phyloP scores from a whole-genome alignment of 2,329 filamentous ascomycete species.

The Talaromyces sp. region DNA sequence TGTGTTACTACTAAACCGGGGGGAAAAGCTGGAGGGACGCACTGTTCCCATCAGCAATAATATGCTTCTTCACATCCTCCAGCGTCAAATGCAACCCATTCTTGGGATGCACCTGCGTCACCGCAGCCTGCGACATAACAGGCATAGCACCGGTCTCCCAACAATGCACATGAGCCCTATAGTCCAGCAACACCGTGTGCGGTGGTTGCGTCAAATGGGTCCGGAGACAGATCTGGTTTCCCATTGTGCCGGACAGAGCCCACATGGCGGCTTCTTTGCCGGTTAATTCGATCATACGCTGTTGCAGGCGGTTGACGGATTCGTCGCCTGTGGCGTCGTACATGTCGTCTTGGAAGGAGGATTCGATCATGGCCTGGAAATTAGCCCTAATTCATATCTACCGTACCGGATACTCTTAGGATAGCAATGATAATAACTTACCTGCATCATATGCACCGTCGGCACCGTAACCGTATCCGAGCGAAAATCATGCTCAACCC shows the following conservation, averaged over 20 bases:
- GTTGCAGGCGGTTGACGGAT: constrained; percentile 32
- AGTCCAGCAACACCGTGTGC: constrained; percentile 35
- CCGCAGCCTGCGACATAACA: constrained; percentile 34
- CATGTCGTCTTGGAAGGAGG: constrained; percentile 38
- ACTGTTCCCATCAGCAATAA: constrained; percentile 31
- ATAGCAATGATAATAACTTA: constrained; percentile 5
- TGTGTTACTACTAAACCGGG: too few relatives aligned
- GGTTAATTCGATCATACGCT: constrained; percentile 31
- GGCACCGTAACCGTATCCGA: constrained; percentile 32
- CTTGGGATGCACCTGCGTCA: constrained; percentile 30
- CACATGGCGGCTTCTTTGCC: constrained; percentile 37
- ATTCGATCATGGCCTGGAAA: constrained; percentile 31
- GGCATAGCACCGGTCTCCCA: constrained; percentile 34
- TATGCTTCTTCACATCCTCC: constrained; percentile 34
- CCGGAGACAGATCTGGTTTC: constrained; percentile 40
- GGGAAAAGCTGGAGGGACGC: neutral
- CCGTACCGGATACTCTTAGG: too few relatives aligned
- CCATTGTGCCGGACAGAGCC: constrained; percentile 40
- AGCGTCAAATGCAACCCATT: constrained; percentile 38
- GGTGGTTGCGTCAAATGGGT: constrained; percentile 36
- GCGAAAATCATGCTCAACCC: constrained; percentile 28
- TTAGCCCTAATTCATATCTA: constrained; percentile 14
- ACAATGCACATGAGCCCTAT: constrained; percentile 36
- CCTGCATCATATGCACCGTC: constrained; percentile 31
- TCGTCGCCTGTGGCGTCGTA: constrained; percentile 34